Conservation (phyloP, 345 rosid species). For the Odontarrhena argentea region DNA sequence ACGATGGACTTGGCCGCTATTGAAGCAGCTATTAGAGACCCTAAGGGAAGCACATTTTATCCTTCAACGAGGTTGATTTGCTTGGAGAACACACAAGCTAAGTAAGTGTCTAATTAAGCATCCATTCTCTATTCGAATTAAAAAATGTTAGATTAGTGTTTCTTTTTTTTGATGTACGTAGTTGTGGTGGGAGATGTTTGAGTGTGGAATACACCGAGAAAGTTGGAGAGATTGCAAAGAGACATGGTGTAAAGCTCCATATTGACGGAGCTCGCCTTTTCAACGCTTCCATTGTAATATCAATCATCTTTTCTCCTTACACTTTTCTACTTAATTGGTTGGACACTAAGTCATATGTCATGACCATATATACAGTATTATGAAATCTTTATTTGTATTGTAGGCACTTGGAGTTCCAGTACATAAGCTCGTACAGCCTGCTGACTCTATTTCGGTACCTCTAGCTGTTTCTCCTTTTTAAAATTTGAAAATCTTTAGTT, state of each 20-base stretch:
- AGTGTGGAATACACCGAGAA: slow-evolving; percentile 66
- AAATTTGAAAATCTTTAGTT: background rate
- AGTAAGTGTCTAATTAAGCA: slow-evolving; percentile 47
- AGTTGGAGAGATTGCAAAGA: slow-evolving; percentile 80
- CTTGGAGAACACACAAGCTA: slow-evolving; percentile 91
- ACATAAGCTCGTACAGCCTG: slow-evolving; percentile 73
- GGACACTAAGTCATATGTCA: too few species aligned
- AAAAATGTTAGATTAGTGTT: background rate
- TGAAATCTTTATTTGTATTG: background rate
- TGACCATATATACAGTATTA: too few species aligned
- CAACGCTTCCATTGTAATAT: slow-evolving; percentile 75
- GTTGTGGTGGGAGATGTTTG: slow-evolving; percentile 88
- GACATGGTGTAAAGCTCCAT: slow-evolving; percentile 88
- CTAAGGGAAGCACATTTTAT: slow-evolving; percentile 62
- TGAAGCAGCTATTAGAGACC: slow-evolving; percentile 85
- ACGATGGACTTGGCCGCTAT: slow-evolving; percentile 73
- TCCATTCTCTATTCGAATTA: background rate
- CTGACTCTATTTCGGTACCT: slow-evolving; percentile 78
- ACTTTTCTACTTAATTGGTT: too few species aligned
- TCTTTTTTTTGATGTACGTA: slow-evolving; percentile 38
- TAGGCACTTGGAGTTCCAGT: slow-evolving; percentile 93
- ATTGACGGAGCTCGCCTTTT: slow-evolving; percentile 96
- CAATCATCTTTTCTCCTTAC: background rate
- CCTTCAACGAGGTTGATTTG: slow-evolving; percentile 90
- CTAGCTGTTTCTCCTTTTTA: background rate